Conservation (phyloP, 371 early-diverging fungal genomes). For the Mucor mucedo region DNA sequence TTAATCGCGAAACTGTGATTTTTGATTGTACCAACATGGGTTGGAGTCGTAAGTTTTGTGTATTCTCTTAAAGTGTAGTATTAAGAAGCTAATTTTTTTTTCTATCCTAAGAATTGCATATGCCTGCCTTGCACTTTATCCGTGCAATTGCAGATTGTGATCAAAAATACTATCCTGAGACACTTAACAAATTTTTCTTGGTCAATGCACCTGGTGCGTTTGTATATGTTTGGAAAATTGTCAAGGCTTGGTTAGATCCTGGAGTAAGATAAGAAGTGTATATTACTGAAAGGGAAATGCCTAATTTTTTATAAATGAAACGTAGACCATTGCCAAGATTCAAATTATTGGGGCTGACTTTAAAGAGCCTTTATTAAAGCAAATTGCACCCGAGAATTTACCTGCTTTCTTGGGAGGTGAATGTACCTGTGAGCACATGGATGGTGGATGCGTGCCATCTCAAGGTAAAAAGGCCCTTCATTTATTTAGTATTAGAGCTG, state of each 20-base stretch:
- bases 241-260: conserved; percentile 85
- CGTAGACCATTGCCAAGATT: conserved; percentile 76
- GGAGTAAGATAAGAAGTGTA: conserved; percentile 46
- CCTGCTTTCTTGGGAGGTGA: conserved; percentile 80
- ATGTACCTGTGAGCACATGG: conserved; percentile 83
- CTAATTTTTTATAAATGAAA: neutral
- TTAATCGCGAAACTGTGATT: conserved; percentile 82
- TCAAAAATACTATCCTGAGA: conserved; percentile 86
- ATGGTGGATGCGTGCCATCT: conserved; percentile 75
- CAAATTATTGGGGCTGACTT: conserved; percentile 77
- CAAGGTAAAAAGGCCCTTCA: conserved; percentile 28
- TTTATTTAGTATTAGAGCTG: neutral
- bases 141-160: conserved; percentile 78
- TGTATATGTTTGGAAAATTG: conserved; percentile 80
- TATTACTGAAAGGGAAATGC: neutral
- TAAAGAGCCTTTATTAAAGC: conserved; percentile 64
- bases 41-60: conserved; percentile 61
- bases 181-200: conserved; percentile 76
- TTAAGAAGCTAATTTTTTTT: neutral
- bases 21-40: conserved; percentile 86
- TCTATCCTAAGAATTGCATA: conserved; percentile 62
- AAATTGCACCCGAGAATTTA: conserved; percentile 78
- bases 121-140: conserved; percentile 78
- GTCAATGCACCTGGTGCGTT: conserved; percentile 86
- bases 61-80: too few relatives aligned